Percentiles rank a stretch among this genome's conserved stretches.
Evolutionary conservation across 306 rosid species (phyloP).

Genomic region (Cucumis melo): DNA sequence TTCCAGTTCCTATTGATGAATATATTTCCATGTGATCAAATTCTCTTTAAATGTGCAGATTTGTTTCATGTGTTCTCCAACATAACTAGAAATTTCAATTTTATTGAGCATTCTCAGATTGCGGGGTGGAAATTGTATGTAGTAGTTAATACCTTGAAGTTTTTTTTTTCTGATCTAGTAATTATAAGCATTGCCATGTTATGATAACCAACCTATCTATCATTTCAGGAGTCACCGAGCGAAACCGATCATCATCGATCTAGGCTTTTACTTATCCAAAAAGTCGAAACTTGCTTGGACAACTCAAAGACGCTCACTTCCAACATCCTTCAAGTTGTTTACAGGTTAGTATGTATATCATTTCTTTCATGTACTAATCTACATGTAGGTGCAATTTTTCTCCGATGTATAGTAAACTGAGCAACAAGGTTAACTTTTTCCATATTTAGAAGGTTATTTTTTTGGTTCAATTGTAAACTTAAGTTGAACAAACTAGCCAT

Average conservation of each 20-base stretch:
- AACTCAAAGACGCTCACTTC: slow-evolving; percentile 77
- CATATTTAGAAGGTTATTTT: no score
- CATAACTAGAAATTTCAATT: slow-evolving; percentile 66
- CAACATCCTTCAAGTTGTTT: slow-evolving; percentile 65
- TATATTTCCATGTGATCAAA: background rate
- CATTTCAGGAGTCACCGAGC: no score
- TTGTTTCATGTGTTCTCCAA: slow-evolving; percentile 77
- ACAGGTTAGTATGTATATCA: slow-evolving; percentile 35
- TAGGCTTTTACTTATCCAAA: slow-evolving; percentile 43
- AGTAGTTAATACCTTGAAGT: no score
- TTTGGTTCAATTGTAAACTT: no score
- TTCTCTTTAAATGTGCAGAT: slow-evolving; percentile 41
- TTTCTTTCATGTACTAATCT: background rate
- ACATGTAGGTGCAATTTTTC: background rate
- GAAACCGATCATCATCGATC: slow-evolving; percentile 70
- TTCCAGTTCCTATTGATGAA: background rate
- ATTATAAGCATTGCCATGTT: no score
- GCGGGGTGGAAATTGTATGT: no score
- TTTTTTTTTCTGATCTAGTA: no score
- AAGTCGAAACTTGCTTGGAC: slow-evolving; percentile 76
- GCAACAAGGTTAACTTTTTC: background rate
- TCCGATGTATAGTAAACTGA: background rate
- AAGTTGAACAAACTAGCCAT: no score
- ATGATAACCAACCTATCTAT: no score
- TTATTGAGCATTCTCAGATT: slow-evolving; percentile 62